Conservation (phyloP, 1,284 basidiomycete genomes). For the Austroboletus olivaceoglutinosus region DNA sequence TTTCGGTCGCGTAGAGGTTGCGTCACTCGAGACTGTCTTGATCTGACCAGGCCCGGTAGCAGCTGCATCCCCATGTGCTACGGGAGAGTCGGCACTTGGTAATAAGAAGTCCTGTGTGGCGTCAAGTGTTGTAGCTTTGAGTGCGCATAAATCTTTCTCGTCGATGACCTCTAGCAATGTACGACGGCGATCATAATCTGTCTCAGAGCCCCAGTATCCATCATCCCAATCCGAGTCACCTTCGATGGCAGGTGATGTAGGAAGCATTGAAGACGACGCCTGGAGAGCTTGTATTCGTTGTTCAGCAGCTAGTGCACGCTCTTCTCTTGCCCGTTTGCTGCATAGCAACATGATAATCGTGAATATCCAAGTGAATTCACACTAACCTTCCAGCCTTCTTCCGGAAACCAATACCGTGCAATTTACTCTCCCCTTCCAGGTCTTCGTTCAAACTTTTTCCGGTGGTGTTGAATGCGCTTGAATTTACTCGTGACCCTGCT, state of each 20-base stretch:
- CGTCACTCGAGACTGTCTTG: not conserved
- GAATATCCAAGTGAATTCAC: not conserved
- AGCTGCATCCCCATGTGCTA: not conserved
- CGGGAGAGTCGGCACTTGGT: constrained; percentile 7
- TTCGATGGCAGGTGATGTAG: not conserved
- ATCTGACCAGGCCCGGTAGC: not conserved
- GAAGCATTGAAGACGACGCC: constrained; percentile 8
- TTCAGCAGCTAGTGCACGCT: constrained; percentile 71
- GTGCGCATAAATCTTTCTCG: constrained; percentile 25
- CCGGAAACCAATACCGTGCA: constrained; percentile 58
- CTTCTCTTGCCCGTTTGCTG: constrained; percentile 74
- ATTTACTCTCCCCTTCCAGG: constrained; percentile 39
- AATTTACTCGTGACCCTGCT: constrained; percentile 62
- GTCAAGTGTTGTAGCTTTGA: constrained; percentile 19
- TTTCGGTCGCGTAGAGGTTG: constrained; percentile 3
- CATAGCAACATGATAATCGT: constrained; percentile 1
- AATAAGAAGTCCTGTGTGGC: constrained; percentile 20
- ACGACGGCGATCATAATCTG: constrained; percentile 24
- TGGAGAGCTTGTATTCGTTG: constrained; percentile 49
- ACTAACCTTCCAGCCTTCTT: constrained; percentile 67
- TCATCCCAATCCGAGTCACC: constrained; percentile 15
- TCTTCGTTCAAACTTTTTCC: constrained; percentile 53
- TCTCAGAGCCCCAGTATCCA: constrained; percentile 12
- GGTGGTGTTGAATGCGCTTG: constrained; percentile 55
- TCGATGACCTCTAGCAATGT: constrained; percentile 21